A percentile compares a stretch with the other conserved stretches of the same genome.
phyloP scores from a whole-genome alignment of 192 early-diverging fungal species.

The Coemansia sp. region DNA sequence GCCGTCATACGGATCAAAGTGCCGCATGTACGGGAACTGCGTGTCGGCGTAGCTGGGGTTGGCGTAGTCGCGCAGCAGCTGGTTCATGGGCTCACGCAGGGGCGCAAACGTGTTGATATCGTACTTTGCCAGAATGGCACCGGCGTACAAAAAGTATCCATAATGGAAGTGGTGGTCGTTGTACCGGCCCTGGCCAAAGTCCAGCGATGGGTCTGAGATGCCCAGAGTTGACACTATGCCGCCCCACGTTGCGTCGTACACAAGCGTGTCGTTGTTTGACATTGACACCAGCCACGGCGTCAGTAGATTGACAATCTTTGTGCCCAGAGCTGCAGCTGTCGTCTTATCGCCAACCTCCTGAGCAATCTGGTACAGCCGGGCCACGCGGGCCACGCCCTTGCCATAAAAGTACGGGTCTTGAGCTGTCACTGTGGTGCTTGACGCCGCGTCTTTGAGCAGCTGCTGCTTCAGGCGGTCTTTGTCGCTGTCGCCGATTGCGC shows the following conservation, averaged over 20 bases:
- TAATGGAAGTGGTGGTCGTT: constrained; percentile 67
- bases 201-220: constrained; percentile 26
- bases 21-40: constrained; percentile 57
- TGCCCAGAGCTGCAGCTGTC: constrained; percentile 10
- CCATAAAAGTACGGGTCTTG: constrained; percentile 59
- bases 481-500: constrained; percentile 28
- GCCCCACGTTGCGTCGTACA: constrained; percentile 55
- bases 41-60: constrained; percentile 48
- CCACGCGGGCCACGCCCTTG: constrained; percentile 51
- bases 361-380: constrained; percentile 56
- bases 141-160: constrained; percentile 59
- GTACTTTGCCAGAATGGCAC: constrained; percentile 53
- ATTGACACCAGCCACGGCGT: constrained; percentile 38
- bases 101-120: constrained; percentile 33
- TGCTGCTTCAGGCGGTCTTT: constrained; percentile 27
- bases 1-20: constrained; percentile 62
- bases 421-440: constrained; percentile 25
- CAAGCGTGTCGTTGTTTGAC: constrained; percentile 43
- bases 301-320: constrained; percentile 15
- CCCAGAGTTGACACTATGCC: constrained; percentile 49
- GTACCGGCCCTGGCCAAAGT: constrained; percentile 59
- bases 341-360: constrained; percentile 38
- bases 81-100: constrained; percentile 29
- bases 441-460: constrained; percentile 34
- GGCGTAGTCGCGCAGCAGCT: constrained; percentile 60